These are phyloP conservation scores for Oryza rufipogon DNA, from an alignment of 176 grass and related monocot genomes.

Conservation along the genomic window DNA sequence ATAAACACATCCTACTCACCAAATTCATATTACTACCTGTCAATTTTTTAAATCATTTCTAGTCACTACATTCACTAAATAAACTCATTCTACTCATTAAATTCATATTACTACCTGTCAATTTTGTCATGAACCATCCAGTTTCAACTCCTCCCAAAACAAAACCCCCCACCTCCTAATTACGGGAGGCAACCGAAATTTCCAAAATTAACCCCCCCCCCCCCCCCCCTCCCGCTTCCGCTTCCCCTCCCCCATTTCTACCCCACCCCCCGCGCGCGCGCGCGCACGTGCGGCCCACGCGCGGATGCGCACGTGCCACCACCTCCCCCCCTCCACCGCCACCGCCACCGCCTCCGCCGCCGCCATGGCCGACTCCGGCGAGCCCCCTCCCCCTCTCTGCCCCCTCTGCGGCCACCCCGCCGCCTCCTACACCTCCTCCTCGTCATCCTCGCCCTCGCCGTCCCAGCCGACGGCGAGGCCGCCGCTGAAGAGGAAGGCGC, in stretches of 20 bases:
- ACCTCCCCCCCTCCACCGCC: no score
- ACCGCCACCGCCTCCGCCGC: no score
- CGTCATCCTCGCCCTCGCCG: neutral
- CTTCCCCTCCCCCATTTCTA: neutral
- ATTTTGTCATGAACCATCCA: no score
- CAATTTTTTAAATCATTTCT: no score
- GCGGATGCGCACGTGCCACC: slow-evolving; percentile 34
- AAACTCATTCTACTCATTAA: no score
- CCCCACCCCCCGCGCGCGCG: neutral
- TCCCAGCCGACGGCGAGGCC: neutral
- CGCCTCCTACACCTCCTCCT: neutral
- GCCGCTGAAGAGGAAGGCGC: neutral
- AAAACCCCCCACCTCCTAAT: neutral
- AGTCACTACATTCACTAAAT: no score
- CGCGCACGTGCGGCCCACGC: slow-evolving; percentile 24
- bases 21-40: no score
- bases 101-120: no score
- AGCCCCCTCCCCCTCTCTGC: slow-evolving; percentile 30
- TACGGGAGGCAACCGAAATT: neutral
- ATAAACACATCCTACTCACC: no score
- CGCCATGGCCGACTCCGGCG: slow-evolving; percentile 47
- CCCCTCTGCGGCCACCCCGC: slow-evolving; percentile 48
- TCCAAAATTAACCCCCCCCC: neutral
- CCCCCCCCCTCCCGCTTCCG: slow-evolving; percentile 5
- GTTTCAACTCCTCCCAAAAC: no score